Conservation (phyloP, 208 protist genomes). For the Borovskyia barvae region DNA sequence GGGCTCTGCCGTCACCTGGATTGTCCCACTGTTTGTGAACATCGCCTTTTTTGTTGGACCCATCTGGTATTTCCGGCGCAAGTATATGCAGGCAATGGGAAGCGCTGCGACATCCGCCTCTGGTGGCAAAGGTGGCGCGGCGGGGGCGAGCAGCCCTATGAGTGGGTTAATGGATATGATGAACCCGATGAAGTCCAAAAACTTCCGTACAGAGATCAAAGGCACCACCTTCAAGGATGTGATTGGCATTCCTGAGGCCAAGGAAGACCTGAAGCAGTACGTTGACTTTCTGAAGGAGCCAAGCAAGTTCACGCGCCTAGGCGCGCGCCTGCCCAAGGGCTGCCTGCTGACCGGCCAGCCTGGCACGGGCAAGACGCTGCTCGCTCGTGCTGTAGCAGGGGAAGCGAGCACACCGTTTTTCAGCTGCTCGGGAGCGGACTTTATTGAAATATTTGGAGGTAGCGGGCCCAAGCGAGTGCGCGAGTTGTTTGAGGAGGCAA, state of each 20-base stretch:
- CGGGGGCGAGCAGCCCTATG: slow-evolving; percentile 42
- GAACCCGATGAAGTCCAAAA: slow-evolving; percentile 90
- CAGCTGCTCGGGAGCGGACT: slow-evolving; percentile 95
- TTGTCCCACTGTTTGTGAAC: slow-evolving; percentile 82
- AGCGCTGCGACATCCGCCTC: slow-evolving; percentile 24
- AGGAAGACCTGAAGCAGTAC: slow-evolving; percentile 98
- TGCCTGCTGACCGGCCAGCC: slow-evolving; percentile 96
- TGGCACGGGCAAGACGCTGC: slow-evolving; percentile 97
- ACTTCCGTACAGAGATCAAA: slow-evolving; percentile 88
- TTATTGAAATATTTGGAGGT: slow-evolving; percentile 98
- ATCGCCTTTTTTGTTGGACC: slow-evolving; percentile 81
- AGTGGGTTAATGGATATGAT: slow-evolving; percentile 91
- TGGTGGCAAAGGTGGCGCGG: slow-evolving; percentile 6
- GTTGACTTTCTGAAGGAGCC: slow-evolving; percentile 98
- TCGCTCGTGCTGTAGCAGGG: slow-evolving; percentile 96
- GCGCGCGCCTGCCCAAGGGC: slow-evolving; percentile 96
- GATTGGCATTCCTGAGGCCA: slow-evolving; percentile 97
- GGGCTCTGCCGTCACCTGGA: slow-evolving; percentile 75
- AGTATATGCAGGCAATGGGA: slow-evolving; percentile 78
- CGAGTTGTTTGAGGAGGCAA: slow-evolving; percentile 95
- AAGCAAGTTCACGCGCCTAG: slow-evolving; percentile 94
- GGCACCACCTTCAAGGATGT: slow-evolving; percentile 94
- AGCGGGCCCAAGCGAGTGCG: slow-evolving; percentile 94
- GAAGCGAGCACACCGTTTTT: slow-evolving; percentile 95
- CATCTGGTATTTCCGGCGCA: slow-evolving; percentile 89